Conservation (phyloP, 805 yeast species). For the Teunomyces aglyptinius region DNA sequence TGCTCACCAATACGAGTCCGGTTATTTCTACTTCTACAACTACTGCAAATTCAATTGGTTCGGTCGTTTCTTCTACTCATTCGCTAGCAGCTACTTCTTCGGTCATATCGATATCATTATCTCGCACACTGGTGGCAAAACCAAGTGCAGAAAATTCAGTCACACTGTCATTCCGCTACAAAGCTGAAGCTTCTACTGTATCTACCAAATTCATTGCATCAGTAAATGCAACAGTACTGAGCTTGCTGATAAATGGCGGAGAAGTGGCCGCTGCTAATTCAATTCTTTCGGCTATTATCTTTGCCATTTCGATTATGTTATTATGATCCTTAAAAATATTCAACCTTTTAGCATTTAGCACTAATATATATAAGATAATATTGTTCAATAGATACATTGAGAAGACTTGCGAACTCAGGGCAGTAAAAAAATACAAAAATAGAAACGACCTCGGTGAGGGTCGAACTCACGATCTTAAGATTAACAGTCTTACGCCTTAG, state of each 20-base stretch:
- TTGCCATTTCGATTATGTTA: not conserved
- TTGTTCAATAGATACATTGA: not conserved
- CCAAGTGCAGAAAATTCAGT: not conserved
- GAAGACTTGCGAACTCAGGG: not conserved
- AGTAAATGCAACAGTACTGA: not conserved
- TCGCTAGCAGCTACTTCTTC: not conserved
- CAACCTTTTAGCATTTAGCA: not conserved
- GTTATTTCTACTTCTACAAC: not conserved
- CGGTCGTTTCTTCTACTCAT: not conserved
- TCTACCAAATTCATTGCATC: not conserved
- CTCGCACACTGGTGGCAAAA: not conserved
- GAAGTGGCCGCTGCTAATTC: not conserved
- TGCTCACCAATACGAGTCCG: not conserved
- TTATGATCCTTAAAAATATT: not conserved
- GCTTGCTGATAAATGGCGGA: not conserved
- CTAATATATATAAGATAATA: not conserved
- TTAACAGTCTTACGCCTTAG: slow-evolving; percentile 18
- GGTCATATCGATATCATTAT: not conserved
- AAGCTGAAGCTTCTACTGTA: not conserved
- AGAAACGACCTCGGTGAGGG: slow-evolving; percentile 16
- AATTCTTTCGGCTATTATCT: not conserved
- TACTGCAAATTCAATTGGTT: not conserved
- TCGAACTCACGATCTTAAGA: slow-evolving; percentile 18
- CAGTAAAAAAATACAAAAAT: not conserved
- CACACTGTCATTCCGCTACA: not conserved